Evolutionary conservation across 345 rosid genomes (phyloP), one percentile per base, ranked within the genome.

Genomic region (Melaleuca quinquenervia): DNA sequence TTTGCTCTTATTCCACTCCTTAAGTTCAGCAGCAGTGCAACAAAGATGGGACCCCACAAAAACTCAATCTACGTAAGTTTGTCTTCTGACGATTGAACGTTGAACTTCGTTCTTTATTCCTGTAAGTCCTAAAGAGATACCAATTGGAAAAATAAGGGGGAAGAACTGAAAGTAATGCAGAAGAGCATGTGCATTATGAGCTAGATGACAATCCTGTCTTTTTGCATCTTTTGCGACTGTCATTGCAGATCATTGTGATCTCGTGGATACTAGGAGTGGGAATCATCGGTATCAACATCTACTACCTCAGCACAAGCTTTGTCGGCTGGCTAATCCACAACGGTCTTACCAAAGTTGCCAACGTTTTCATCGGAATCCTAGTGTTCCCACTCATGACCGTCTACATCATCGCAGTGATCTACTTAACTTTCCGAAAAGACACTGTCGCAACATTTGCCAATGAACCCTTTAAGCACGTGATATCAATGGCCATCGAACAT

Each of bases 191-290:
- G 75, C 29, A 29, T 29, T 29, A 62, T 15, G 75, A 62, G 44
- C 41, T 62, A 29, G 20, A 62, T 62, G 75, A 62, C 44, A 14
- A 15, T 29, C 75, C 75, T 14, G 29, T 29, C 0, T 62, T 51
- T 82, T 11, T 26, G 0, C 26, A 3, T 52, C 32, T 20, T 50
- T 82, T 82, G 22, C 20, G 29, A n/a, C 14, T 50, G 51, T 50
- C 1, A 26, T 14, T 41, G 89, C 92, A 95, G 96, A 88, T 91
- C 14, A 89, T 93, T 29, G 88, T 93, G 18, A 20, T 93, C 21
- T 95, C 96, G 27, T 95, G 98, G 98, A 85, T 91, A 45, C 74
- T 94, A 45, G 95, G 95, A 1, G 16, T 86, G 3, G 93, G 92
- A 82, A 85, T 95, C 27, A 92, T 93, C 7, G 90, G 94, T 62